These are phyloP conservation scores for Claviceps quebecensis DNA, from an alignment of 2,329 filamentous ascomycete genomes.

Conservation along the genomic window DNA sequence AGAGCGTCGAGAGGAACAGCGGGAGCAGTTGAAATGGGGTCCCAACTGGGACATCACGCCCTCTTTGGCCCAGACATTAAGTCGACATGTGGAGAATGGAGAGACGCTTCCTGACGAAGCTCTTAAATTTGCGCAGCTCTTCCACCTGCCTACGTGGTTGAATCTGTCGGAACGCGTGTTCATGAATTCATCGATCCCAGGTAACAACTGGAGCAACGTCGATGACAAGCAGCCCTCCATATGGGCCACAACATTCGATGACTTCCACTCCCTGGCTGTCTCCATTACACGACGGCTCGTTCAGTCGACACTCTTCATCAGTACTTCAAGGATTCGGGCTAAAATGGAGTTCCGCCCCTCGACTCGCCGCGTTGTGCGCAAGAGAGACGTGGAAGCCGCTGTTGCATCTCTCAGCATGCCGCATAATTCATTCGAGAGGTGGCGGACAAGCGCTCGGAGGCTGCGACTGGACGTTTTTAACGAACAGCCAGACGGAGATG, in stretches of 20 bases:
- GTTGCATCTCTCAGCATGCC: constrained; percentile 31
- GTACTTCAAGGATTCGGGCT: constrained; percentile 52
- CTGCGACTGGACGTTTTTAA: constrained; percentile 34
- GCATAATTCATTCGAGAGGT: constrained; percentile 25
- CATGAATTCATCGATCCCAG: constrained; percentile 53
- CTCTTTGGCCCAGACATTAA: constrained; percentile 19
- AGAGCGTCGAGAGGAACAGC: constrained; percentile 44
- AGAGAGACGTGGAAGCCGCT: constrained; percentile 35
- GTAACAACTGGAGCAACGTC: constrained; percentile 54
- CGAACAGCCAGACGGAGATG: constrained; percentile 15
- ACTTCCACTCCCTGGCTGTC: constrained; percentile 55
- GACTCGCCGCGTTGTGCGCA: constrained; percentile 21
- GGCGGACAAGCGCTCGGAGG: constrained; percentile 34
- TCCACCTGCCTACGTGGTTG: constrained; percentile 48
- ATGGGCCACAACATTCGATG: constrained; percentile 59
- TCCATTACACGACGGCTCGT: constrained; percentile 58
- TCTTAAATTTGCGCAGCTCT: constrained; percentile 38
- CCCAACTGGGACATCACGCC: constrained; percentile 51
- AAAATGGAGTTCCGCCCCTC: constrained; percentile 19
- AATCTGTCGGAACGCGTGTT: constrained; percentile 52
- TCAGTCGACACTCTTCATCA: constrained; percentile 53
- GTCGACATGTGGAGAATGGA: constrained; percentile 7
- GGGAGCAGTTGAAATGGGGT: constrained; percentile 48
- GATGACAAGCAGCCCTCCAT: constrained; percentile 53
- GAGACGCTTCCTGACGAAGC: constrained; percentile 9